These are phyloP conservation scores for Yamadazyma atlantica DNA, from an alignment of 1,139 yeast species.

Conservation along the genomic window DNA sequence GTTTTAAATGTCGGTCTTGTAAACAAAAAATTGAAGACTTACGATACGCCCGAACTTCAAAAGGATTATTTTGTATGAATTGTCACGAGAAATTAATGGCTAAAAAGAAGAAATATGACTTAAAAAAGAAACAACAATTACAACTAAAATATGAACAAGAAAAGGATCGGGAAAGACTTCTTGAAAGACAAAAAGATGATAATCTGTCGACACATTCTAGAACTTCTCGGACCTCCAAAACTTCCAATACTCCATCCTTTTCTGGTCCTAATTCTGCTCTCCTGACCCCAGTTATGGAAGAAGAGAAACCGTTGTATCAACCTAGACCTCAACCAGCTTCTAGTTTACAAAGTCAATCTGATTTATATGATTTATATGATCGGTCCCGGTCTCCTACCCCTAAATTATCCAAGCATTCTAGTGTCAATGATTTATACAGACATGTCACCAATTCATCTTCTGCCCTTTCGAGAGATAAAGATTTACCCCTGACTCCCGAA, in stretches of 20 bases:
- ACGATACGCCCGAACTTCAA: slow-evolving; percentile 89
- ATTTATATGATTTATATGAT: slow-evolving; percentile 20
- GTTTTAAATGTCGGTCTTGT: slow-evolving; percentile 91
- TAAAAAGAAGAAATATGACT: slow-evolving; percentile 56
- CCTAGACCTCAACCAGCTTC: slow-evolving; percentile 11
- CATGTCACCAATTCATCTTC: slow-evolving; percentile 16
- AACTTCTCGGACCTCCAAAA: slow-evolving; percentile 24
- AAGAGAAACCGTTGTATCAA: slow-evolving; percentile 15
- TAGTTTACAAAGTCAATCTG: slow-evolving; percentile 11
- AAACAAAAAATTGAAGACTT: slow-evolving; percentile 85
- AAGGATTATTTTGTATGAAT: slow-evolving; percentile 89
- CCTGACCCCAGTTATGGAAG: slow-evolving; percentile 8
- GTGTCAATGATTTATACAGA: slow-evolving; percentile 8
- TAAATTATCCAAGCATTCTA: slow-evolving; percentile 12
- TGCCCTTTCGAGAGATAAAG: slow-evolving; percentile 26
- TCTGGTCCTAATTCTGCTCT: slow-evolving; percentile 16
- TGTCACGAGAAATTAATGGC: slow-evolving; percentile 88
- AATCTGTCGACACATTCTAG: slow-evolving; percentile 9
- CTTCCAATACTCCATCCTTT: slow-evolving; percentile 35
- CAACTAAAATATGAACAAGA: neutral
- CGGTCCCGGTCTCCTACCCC: slow-evolving; percentile 21
- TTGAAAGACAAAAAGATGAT: too few relatives aligned
- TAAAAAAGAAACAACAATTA: slow-evolving; percentile 34
- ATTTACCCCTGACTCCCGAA: slow-evolving; percentile 32
- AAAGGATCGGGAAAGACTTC: slow-evolving; percentile 5